Conservation (phyloP, 345 rosid genomes). For the Citrus mangshanensis region DNA sequence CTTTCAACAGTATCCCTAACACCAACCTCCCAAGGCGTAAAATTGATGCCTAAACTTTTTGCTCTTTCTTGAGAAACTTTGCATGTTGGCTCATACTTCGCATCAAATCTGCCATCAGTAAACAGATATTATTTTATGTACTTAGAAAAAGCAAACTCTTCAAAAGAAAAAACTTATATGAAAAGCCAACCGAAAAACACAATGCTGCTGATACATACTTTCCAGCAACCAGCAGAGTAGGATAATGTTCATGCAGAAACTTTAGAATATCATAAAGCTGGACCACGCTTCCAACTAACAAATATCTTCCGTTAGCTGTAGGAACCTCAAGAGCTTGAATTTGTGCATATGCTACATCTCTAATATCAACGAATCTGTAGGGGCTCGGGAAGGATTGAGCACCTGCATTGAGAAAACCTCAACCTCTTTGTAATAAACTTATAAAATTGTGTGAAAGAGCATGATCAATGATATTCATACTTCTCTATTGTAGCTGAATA, state of each 20-base stretch:
- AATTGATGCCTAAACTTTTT: constrained; percentile 42
- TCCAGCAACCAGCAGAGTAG: not conserved
- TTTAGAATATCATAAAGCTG: constrained; percentile 9
- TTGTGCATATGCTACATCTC: constrained; percentile 54
- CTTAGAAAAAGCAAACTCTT: not conserved
- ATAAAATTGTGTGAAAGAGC: not conserved
- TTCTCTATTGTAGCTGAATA: not conserved
- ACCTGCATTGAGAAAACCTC: constrained; percentile 17
- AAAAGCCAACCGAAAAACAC: no score
- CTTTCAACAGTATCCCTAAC: constrained; percentile 57
- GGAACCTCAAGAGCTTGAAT: constrained; percentile 49
- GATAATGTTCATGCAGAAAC: constrained; percentile 25
- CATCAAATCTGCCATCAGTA: constrained; percentile 35
- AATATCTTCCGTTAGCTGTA: constrained; percentile 43
- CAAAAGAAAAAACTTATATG: no score
- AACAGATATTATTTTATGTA: not conserved
- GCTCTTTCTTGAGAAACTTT: constrained; percentile 47
- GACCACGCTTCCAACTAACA: constrained; percentile 24
- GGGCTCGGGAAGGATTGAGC: constrained; percentile 6
- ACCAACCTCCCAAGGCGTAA: constrained; percentile 52
- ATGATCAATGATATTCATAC: not conserved
- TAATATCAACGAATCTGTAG: constrained; percentile 42
- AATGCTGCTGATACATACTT: not conserved
- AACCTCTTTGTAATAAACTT: not conserved
- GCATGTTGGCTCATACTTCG: constrained; percentile 23